phyloP scores from a whole-genome alignment of 805 yeast species.

The Kluyveromyces starmeri region DNA sequence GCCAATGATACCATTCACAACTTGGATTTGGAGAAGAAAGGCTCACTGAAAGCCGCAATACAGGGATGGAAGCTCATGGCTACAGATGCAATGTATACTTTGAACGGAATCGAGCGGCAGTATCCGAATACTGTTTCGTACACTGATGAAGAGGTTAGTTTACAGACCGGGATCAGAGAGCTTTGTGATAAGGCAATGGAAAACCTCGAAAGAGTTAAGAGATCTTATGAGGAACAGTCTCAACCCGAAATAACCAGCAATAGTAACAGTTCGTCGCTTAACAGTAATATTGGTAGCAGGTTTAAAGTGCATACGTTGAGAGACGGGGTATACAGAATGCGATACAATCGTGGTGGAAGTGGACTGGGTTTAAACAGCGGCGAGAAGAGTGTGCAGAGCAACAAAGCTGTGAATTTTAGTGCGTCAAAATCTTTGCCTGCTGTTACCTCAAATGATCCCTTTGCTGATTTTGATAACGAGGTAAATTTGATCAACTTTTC shows the following conservation, averaged over 20 bases:
- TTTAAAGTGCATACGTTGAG: conserved; percentile 5
- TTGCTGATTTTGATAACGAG: conserved; percentile 13
- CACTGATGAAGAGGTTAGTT: conserved; percentile 38
- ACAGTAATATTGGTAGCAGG: conserved; percentile 1
- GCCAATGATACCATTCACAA: conserved; percentile 52
- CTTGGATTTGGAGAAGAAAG: conserved; percentile 48
- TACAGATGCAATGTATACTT: conserved; percentile 46
- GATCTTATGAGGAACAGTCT: conserved; percentile 12
- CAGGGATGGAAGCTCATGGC: conserved; percentile 72
- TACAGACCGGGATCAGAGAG: conserved; percentile 34
- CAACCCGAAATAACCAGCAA: conserved; percentile 4
- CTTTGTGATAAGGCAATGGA: conserved; percentile 30
- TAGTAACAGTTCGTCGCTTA: background rate
- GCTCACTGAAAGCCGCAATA: conserved; percentile 44
- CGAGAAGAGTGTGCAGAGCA: background rate
- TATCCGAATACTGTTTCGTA: conserved; percentile 26
- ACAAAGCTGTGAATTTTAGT: conserved; percentile 17
- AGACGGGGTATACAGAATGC: conserved; percentile 3
- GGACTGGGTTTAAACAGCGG: conserved; percentile 1
- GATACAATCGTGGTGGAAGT: conserved; percentile 2
- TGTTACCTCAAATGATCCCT: conserved; percentile 4
- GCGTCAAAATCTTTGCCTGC: conserved; percentile 21
- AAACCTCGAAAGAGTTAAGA: conserved; percentile 33
- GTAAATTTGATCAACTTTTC: conserved; percentile 13
- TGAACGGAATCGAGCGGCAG: conserved; percentile 43